Conservation (phyloP, 139 green algal species). For the Coelastrella sp. region DNA sequence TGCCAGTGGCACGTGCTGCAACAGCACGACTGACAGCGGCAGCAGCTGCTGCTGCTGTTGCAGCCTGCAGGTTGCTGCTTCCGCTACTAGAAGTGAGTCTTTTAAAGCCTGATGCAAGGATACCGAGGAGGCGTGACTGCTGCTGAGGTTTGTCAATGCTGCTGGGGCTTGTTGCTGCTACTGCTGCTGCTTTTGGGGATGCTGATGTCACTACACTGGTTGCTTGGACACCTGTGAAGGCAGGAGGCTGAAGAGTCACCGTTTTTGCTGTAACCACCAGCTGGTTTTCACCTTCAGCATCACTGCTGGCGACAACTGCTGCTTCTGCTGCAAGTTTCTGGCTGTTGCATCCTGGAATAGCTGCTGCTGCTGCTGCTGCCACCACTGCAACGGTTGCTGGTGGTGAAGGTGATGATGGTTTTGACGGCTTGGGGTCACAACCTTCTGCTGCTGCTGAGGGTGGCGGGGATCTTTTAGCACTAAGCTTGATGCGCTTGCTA, state of each 20-base stretch:
- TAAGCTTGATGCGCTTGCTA: not conserved
- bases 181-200: not conserved
- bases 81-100: not conserved
- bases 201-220: not conserved
- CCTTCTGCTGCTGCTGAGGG: too few species aligned
- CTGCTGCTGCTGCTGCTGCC: not conserved
- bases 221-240: not conserved
- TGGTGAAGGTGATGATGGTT: not conserved
- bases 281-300: not conserved
- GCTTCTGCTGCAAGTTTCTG: not conserved
- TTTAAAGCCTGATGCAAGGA: not conserved
- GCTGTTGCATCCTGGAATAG: not conserved
- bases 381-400: not conserved
- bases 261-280: not conserved
- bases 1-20: not conserved
- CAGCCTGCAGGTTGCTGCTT: not conserved
- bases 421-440: too few species aligned
- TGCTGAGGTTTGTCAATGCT: not conserved
- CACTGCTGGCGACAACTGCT: not conserved
- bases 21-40: not conserved
- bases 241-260: not conserved
- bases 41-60: conserved; percentile 15
- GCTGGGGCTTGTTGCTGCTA: not conserved
- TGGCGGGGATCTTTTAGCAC: not conserved
- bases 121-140: not conserved